These are phyloP conservation scores for Debaryomyces sp. DNA, from an alignment of 1,139 yeast species.

Conservation along the genomic window DNA sequence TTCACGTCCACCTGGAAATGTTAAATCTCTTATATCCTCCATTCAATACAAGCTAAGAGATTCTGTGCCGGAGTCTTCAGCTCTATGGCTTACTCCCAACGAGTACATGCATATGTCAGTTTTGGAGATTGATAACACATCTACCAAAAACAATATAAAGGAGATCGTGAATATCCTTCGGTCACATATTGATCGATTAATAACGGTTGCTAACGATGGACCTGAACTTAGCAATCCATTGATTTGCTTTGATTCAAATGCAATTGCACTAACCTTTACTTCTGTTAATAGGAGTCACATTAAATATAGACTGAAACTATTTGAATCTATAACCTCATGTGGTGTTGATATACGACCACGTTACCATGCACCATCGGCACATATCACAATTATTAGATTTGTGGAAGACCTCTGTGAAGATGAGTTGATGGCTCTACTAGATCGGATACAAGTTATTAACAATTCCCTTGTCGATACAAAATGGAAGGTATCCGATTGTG, in stretches of 20 bases:
- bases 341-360: not conserved
- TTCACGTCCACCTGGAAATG: not conserved
- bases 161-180: not conserved
- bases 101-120: not conserved
- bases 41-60: not conserved
- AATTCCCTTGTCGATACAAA: not conserved
- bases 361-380: conserved; percentile 2
- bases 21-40: not conserved
- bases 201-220: not conserved
- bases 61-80: not conserved
- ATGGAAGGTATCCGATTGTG: conserved; percentile 3
- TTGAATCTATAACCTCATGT: not conserved
- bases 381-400: conserved; percentile 1
- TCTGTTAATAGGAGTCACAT: conserved; percentile 1
- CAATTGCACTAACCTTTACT: not conserved
- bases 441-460: not conserved
- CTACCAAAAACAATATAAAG: not conserved
- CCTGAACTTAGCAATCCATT: not conserved
- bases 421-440: not conserved
- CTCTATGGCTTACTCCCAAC: not conserved
- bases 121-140: not conserved
- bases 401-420: not conserved
- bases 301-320: not conserved
- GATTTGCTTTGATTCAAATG: conserved; percentile 1
- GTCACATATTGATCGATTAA: not conserved